Evolutionary conservation across 2,329 filamentous ascomycete genomes (phyloP).

Genomic region (Pseudocercospora macadamiae): DNA sequence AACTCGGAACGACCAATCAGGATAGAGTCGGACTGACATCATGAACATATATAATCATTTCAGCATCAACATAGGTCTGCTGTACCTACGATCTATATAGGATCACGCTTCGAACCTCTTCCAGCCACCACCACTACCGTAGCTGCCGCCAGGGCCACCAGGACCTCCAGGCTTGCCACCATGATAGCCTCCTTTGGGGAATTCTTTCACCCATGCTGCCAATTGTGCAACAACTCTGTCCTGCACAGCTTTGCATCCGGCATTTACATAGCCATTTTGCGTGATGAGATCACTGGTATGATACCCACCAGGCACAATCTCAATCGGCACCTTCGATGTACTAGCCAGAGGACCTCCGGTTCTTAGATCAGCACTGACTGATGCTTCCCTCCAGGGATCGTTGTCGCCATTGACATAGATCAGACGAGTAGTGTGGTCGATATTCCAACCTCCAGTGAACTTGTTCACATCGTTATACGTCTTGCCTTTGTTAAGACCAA

Average conservation of each 20-base stretch:
- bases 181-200: conserved; percentile 25
- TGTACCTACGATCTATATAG: too few relatives aligned
- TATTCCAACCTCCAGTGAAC: conserved; percentile 60
- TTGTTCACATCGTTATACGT: conserved; percentile 56
- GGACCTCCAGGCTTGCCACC: too few relatives aligned
- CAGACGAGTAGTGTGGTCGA: conserved; percentile 59
- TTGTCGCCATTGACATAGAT: conserved; percentile 62
- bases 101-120: too few relatives aligned
- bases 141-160: too few relatives aligned
- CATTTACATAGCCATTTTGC: conserved; percentile 52
- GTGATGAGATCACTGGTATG: conserved; percentile 61
- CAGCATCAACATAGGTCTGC: too few relatives aligned
- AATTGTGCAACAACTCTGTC: conserved; percentile 55
- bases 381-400: conserved; percentile 63
- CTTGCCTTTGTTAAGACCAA: conserved; percentile 51
- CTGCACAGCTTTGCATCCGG: conserved; percentile 53
- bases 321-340: conserved; percentile 53
- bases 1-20: too few relatives aligned
- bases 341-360: conserved; percentile 58
- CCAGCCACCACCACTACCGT: too few relatives aligned
- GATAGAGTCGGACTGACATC: too few relatives aligned
- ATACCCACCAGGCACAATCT: conserved; percentile 56
- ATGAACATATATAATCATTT: too few relatives aligned
- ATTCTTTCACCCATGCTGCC: conserved; percentile 58
- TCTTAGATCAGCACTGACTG: conserved; percentile 56